Evolutionary conservation across 2,329 filamentous ascomycete species (phyloP), one percentile per base, ranked within the genome.

Genomic region (Epichloe bromicola): DNA sequence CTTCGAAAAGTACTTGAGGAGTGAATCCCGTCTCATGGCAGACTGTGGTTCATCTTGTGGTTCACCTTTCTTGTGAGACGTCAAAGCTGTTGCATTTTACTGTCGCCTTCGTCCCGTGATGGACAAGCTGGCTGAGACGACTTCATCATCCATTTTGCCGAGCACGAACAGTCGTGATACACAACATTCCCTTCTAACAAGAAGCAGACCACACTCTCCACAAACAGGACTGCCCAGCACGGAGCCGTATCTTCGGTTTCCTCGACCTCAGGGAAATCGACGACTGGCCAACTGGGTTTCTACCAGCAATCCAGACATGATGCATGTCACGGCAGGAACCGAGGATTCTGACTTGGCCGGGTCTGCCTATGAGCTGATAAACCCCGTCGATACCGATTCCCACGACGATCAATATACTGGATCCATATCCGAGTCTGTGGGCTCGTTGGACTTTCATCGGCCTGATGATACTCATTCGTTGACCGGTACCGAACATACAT

Each of bases 281-380:
- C 68, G 71, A 47, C 74, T 82, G 40, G 77, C 77, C 58, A 74
- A 76, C 69, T 81, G 77, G 77, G 69, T 82, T 46, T 78, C 75
- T 6, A 73, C 71, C 49, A 80, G 76, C 59, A 72, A 76, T 33
- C 75, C 75, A 49, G 72, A 77, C 65, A 78, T 80, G 55, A 78
- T 79, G 74, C 70, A 69, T 56, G 64, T 70, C 20, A 66, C 67
- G 38, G 65, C 61, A 49, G 66, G 66, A 30, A 68, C 71, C 52
- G 72, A 75, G 40, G 70, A 73, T 55, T 72, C 75, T 61, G 78
- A 68, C 58, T 61, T 80, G 59, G 65, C 70, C 59, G 78, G 79
- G 59, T 78, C 78, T 51, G 69, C 75, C 53, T 82, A 76, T 62
- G 78, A 80, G 59, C 65, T 81, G 46, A 74, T 82, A 61, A 68